These are phyloP conservation scores for Barnettozyma populi DNA, from an alignment of 805 yeast genomes.

Conservation along the genomic window DNA sequence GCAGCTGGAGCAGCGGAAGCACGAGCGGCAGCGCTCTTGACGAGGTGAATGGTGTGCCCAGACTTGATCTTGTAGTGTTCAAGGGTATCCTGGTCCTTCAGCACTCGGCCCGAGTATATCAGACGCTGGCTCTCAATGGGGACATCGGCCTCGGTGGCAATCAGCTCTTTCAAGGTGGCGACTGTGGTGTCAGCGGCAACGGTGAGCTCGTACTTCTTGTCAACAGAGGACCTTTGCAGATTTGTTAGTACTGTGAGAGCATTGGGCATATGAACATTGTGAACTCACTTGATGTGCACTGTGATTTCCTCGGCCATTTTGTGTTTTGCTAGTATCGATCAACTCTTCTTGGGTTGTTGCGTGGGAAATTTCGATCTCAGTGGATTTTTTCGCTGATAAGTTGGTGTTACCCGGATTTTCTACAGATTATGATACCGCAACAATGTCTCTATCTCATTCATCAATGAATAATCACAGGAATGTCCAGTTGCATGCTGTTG, in stretches of 20 bases:
- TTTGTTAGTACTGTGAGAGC: not conserved
- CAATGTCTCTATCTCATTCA: not conserved
- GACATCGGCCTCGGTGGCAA: slow-evolving; percentile 57
- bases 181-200: slow-evolving; percentile 53
- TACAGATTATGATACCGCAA: too few species aligned
- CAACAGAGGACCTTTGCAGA: slow-evolving; percentile 46
- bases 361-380: not conserved
- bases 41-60: slow-evolving; percentile 87
- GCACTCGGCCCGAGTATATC: slow-evolving; percentile 89
- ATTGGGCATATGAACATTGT: not conserved
- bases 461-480: slow-evolving; percentile 1
- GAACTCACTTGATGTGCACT: slow-evolving; percentile 20
- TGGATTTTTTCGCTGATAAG: not conserved
- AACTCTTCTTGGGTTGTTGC: not conserved
- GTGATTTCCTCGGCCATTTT: slow-evolving; percentile 20
- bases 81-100: slow-evolving; percentile 76
- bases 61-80: slow-evolving; percentile 73
- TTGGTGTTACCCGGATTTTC: not conserved
- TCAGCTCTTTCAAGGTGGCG: slow-evolving; percentile 58
- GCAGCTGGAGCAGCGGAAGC: slow-evolving; percentile 37
- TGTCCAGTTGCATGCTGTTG: not conserved
- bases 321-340: not conserved
- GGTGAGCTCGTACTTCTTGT: slow-evolving; percentile 66
- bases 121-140: slow-evolving; percentile 80
- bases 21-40: slow-evolving; percentile 64